These are phyloP conservation scores for Exophiala sp. DNA, from an alignment of 2,329 filamentous ascomycete genomes.

Conservation along the genomic window DNA sequence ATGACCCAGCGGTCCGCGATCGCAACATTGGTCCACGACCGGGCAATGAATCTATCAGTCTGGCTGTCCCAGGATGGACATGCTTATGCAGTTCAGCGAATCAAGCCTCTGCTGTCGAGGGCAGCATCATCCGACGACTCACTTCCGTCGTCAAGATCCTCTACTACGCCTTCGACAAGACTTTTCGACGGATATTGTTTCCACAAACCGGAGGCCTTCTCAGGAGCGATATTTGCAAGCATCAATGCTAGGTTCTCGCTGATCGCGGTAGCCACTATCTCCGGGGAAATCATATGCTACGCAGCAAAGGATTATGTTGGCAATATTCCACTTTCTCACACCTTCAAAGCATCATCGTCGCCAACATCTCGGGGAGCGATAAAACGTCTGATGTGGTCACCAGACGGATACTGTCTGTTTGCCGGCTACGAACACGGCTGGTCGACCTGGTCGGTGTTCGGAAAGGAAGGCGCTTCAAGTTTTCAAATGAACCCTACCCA, in stretches of 20 bases:
- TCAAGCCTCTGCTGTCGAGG: conserved; percentile 40
- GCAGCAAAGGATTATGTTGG: conserved; percentile 89
- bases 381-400: conserved; percentile 78
- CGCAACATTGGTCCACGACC: conserved; percentile 83
- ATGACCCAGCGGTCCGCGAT: conserved; percentile 73
- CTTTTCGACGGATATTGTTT: conserved; percentile 91
- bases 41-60: conserved; percentile 91
- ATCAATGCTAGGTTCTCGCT: conserved; percentile 95
- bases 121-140: conserved; percentile 34
- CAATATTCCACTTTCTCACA: conserved; percentile 84
- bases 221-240: conserved; percentile 67
- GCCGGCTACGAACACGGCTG: conserved; percentile 89
- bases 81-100: conserved; percentile 84
- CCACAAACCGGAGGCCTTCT: conserved; percentile 63
- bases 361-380: conserved; percentile 64
- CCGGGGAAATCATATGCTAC: conserved; percentile 83
- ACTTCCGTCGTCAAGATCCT: conserved; percentile 35
- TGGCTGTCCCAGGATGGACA: conserved; percentile 88
- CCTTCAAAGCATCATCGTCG: conserved; percentile 67
- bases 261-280: conserved; percentile 77
- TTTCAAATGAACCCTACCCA: conserved; percentile 68
- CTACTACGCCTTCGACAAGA: conserved; percentile 46
- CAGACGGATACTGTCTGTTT: conserved; percentile 94
- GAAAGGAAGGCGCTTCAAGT: conserved; percentile 80
- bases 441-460: conserved; percentile 97